Evolutionary conservation across 2,329 filamentous ascomycete species (phyloP), one percentile per base, ranked within the genome.

Genomic region (Epicoccum sorghinum): DNA sequence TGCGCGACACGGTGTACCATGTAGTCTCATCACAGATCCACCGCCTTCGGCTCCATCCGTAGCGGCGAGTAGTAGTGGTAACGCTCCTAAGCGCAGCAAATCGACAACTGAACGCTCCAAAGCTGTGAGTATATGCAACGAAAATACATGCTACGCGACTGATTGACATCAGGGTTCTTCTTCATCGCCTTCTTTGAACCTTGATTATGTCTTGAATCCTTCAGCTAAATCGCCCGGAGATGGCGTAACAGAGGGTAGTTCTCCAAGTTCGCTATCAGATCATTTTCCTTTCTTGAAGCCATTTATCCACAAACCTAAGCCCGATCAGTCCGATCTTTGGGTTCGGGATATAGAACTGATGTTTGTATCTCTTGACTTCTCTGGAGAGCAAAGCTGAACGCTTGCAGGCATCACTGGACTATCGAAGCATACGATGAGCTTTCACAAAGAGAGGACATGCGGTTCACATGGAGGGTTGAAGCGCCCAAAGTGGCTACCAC

Each of bases 1-100:
- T 59, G 62, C 69, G 38, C 65, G 72, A 47, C 73, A 75, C 60
- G 66, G 69, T 32, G 72, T 75, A 12, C 59, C 64, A 44, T 75
- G 73, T 57, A 74, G 70, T 55, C 64, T 75, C 5, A 49, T 71
- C 45, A 63, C 63, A 36, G 67, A 70, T 45, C 58, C 62, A 38
- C 57, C 62, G 10, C 53, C 57, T 45, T 35, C 60, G 7, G 38
- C 59, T 23, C 52, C 60, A 27, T 53, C 61, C 43, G 36, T 39
- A 4, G 52, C 58, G n/a, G 41, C 55, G 40, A 46, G 55, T 27
- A 59, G 58, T 43, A 43, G 55, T 27, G 58, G 49, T 48, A 41
- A 25, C 47, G 51, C 49, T 27, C 30, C 56, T 18, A 64, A 57
- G 44, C 60, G 47, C 22, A 62, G 50, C n/a, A 56, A 63, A 14